These are phyloP conservation scores for Serendipita indica DNA, from an alignment of 768 basidiomycete species.

Conservation along the genomic window DNA sequence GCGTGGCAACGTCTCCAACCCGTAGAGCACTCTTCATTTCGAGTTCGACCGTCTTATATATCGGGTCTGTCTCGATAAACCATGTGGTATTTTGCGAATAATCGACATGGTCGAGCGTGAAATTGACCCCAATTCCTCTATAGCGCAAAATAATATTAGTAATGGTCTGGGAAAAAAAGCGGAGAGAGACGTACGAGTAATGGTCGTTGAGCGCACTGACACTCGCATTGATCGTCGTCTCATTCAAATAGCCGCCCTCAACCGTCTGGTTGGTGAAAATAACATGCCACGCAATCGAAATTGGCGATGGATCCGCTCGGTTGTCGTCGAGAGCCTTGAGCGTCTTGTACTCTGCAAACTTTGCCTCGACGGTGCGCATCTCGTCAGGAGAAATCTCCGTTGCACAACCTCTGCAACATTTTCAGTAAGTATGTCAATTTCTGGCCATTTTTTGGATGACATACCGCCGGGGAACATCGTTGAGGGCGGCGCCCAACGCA, in stretches of 20 bases:
- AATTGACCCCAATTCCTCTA: neutral
- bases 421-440: no score
- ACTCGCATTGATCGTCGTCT: neutral
- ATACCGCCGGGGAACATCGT: no score
- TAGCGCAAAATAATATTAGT: neutral
- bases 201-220: neutral
- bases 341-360: neutral
- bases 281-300: conserved; percentile 1
- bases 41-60: neutral
- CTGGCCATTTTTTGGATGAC: no score
- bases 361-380: neutral
- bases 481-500: no score
- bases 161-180: neutral
- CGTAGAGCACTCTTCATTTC: conserved; percentile 1
- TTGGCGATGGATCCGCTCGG: neutral
- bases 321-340: neutral
- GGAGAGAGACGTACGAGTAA: neutral
- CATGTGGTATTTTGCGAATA: neutral
- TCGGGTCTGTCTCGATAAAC: conserved; percentile 3
- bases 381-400: neutral
- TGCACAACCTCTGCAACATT: neutral
- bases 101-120: neutral
- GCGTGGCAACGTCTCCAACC: neutral
- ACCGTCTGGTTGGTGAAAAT: neutral
- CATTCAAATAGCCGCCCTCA: neutral